Evolutionary conservation across 352 stramenopile genomes (phyloP).

Genomic region (Pythium aphanidermatum): DNA sequence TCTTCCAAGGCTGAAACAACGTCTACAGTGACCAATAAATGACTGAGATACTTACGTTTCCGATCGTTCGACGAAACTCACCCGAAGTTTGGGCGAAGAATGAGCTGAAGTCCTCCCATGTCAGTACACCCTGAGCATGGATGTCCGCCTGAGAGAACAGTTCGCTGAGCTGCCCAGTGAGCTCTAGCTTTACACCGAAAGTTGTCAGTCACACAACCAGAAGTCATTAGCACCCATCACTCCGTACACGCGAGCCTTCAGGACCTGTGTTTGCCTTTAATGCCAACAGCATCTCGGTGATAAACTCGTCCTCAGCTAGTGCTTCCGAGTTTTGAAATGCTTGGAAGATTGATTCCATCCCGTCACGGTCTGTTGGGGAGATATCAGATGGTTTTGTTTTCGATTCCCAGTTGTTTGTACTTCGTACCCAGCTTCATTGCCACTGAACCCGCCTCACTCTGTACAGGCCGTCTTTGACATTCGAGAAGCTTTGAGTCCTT

Average conservation of each 20-base stretch:
- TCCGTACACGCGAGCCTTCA: constrained; percentile 24
- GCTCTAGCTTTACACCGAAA: no score
- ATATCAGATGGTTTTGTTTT: background rate
- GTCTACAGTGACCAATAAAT: constrained; percentile 3
- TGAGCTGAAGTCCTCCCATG: constrained; percentile 39
- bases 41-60: background rate
- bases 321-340: constrained; percentile 28
- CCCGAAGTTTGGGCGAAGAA: constrained; percentile 36
- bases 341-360: constrained; percentile 26
- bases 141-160: constrained; percentile 41
- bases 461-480: no score
- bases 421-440: constrained; percentile 7
- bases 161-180: constrained; percentile 27
- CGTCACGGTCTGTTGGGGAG: constrained; percentile 26
- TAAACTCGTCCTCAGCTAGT: constrained; percentile 40
- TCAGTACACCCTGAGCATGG: constrained; percentile 20
- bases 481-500: background rate
- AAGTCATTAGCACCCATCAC: no score
- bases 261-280: constrained; percentile 16
- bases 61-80: constrained; percentile 10
- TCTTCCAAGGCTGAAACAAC: constrained; percentile 13
- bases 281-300: constrained; percentile 25
- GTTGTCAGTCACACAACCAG: no score
- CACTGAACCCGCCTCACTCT: no score
- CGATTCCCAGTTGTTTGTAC: background rate